Evolutionary conservation across 2,329 filamentous ascomycete genomes (phyloP), one percentile per base, ranked within the genome.

Genomic region (Cercospora beticola): DNA sequence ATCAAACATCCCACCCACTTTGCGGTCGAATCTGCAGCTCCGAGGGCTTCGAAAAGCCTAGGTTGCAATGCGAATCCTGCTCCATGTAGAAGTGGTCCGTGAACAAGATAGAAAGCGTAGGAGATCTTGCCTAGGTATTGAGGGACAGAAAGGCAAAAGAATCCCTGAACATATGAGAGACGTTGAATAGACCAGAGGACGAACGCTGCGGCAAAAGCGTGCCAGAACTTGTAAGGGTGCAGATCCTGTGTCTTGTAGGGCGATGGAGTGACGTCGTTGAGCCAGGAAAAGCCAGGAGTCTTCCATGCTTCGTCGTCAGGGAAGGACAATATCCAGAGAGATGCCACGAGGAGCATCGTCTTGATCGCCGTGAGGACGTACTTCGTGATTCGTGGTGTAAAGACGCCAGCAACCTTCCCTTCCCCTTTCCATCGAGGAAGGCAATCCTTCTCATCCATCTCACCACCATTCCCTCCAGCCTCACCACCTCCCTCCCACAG

Each of bases 61-160:
- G 66, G 66, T 33, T 70, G 69, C 21, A 70, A 26, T 18, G 69
- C 60, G 10, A 68, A 68, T 5, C 64, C 69, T 0, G 36, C 43
- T 10, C 66, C 68, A n/a, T 70, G 69, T 3, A 70, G 31, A 2
- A 71, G 26, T 3, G 70, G 70, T 26, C 68, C 70, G 52, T 72
- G 70, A 4, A 70, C 68, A 12, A 70, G 63, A 30, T 72, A 72
- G 12, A 72, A 65, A 3, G 63, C 68, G 36, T 66, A 70, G 9
- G 66, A 68, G 16, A 70, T 66, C 40, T 69, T 68, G 33, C 70
- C 70, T 1, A 70, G 65, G 36, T 69, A 72, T n/a, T 70, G 70
- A 26, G 67, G 56, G 5, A 65, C 26, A 3, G 66, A 61, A 7
- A 61, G 64, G 33, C 61, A 64, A 7, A 68, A 54, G 16, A 67